phyloP scores from a whole-genome alignment of 2,329 filamentous ascomycete genomes.

The Talaromyces atroroseus region DNA sequence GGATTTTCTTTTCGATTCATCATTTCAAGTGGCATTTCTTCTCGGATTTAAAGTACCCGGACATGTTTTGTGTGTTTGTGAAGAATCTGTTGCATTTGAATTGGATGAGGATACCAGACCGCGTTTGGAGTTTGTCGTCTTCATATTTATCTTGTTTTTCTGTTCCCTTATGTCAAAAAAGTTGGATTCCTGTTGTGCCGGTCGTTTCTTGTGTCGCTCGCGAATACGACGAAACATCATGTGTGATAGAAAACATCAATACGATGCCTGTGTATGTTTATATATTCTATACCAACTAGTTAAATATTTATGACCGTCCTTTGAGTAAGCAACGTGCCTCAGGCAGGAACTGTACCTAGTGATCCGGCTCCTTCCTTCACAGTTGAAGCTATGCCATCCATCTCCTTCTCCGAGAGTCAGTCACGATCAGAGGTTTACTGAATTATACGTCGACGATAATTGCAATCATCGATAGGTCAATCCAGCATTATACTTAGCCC shows the following conservation, averaged over 20 bases:
- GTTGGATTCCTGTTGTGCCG: conserved; percentile 14
- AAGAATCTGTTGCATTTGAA: conserved; percentile 23
- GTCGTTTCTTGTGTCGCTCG: background rate
- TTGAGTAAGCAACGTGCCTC: background rate
- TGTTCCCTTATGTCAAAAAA: conserved; percentile 13
- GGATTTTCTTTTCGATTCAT: conserved; percentile 14
- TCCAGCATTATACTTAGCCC: background rate
- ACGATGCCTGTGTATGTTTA: conserved; percentile 15
- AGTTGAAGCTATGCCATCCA: no score
- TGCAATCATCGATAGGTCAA: background rate
- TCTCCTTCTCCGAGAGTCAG: background rate
- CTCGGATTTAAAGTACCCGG: conserved; percentile 32
- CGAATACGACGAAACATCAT: background rate
- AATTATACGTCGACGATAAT: background rate
- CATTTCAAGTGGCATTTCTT: conserved; percentile 24
- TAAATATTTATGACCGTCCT: conserved; percentile 5
- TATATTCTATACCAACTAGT: background rate
- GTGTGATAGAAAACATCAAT: conserved; percentile 5
- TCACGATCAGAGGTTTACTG: background rate
- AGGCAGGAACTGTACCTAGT: background rate
- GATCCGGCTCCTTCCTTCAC: background rate
- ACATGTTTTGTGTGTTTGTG: conserved; percentile 26
- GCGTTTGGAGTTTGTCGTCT: conserved; percentile 16
- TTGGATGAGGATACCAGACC: conserved; percentile 30
- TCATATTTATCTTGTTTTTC: conserved; percentile 8